Evolutionary conservation across 1,284 basidiomycete species (phyloP).

Genomic region (Tremellales sp.): DNA sequence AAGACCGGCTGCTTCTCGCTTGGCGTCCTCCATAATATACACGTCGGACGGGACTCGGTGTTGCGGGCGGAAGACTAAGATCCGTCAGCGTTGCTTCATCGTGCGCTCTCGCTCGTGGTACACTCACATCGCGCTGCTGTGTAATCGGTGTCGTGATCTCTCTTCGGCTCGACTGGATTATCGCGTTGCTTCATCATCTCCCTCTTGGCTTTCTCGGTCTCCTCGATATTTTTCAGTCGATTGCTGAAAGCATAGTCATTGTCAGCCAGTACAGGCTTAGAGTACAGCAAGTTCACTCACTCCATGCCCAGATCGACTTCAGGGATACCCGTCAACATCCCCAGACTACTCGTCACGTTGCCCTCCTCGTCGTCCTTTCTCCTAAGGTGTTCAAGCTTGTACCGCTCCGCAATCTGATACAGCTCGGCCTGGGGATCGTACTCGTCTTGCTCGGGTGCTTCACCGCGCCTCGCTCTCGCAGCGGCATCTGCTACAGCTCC

Average conservation of each 20-base stretch:
- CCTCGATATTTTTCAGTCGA: constrained; percentile 89
- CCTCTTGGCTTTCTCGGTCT: constrained; percentile 92
- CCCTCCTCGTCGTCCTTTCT: constrained; percentile 64
- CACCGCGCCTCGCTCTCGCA: constrained; percentile 43
- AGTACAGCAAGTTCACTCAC: constrained; percentile 54
- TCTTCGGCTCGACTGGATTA: constrained; percentile 42
- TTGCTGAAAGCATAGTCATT: constrained; percentile 53
- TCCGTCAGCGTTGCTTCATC: background rate
- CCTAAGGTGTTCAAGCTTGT: constrained; percentile 44
- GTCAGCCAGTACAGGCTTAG: background rate
- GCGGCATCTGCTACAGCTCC: constrained; percentile 52
- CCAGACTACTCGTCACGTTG: constrained; percentile 82
- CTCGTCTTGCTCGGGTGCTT: constrained; percentile 32
- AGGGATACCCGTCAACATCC: constrained; percentile 94
- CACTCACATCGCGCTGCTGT: constrained; percentile 76
- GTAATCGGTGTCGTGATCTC: constrained; percentile 60
- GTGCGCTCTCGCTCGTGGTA: background rate
- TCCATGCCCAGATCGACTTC: constrained; percentile 98
- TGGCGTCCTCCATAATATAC: constrained; percentile 78
- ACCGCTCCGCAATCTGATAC: constrained; percentile 69
- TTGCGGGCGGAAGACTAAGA: constrained; percentile 73
- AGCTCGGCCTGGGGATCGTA: constrained; percentile 75
- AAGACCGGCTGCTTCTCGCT: constrained; percentile 73
- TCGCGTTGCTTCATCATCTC: constrained; percentile 67
- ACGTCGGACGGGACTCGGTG: constrained; percentile 74